Evolutionary conservation across 495 filamentous ascomycete genomes (phyloP), one percentile per base, ranked within the genome.

Genomic region (Daldinia decipiens): DNA sequence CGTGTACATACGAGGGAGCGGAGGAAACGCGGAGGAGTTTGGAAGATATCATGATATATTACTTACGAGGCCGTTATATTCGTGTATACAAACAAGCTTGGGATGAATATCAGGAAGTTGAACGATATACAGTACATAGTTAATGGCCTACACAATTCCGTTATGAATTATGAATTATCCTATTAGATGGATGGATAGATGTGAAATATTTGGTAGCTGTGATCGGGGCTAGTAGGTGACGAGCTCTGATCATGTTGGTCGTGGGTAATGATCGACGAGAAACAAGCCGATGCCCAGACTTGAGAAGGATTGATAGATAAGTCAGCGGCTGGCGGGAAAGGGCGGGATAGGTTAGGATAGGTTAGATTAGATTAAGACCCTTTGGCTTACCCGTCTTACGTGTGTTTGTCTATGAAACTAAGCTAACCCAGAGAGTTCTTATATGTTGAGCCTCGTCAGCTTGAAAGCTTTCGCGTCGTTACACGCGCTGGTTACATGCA

Each of bases 21-120:
- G 66, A 57, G 47, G 40, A 54, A 62, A 45, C 56, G 66, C 47
- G 40, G 32, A 31, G 54, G 50, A 65, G 57, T 61, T 43, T 65
- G 61, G 61, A 53, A 59, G 57, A 53, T 65, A 61, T 64, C 60
- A 65, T 51, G 36, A 65, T 52, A 38, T 43, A 50, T n/a, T 50
- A 68, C 50, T 52, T 51, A 59, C 60, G 65, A 64, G 24, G 26
- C 66, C 47, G 31, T 60, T 54, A 36, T 39, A 62, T 64, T 72
- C 52, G 32, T 68, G 64, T 68, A 68, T 64, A 67, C 68, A 64
- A 57, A 57, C 32, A 47, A 43, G 40, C 52, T 63, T 52, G 68
- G 39, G 39, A 47, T 43, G 63, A 63, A 59, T 47, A 43, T 57
- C 43, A 68, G 32, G 59, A 62, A 38, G 26, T 45, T 19, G 17